phyloP scores from a whole-genome alignment of 1,284 basidiomycete species.

The Cutaneotrichosporon sp. region DNA sequence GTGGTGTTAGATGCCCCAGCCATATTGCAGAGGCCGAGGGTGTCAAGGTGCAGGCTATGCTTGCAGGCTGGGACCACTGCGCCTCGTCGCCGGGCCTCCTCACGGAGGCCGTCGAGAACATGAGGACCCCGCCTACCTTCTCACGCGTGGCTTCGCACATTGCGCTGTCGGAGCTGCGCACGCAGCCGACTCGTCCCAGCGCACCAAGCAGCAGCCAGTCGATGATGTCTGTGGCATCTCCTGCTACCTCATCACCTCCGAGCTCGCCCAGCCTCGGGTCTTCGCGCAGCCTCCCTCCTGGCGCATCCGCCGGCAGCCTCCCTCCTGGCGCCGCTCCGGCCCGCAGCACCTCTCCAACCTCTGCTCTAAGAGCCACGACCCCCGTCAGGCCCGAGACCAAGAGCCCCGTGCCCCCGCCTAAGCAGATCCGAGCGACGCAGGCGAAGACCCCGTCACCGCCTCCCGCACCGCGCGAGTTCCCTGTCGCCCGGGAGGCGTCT shows the following conservation, averaged over 20 bases:
- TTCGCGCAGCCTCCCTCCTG: not conserved
- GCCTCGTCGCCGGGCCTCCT: constrained; percentile 25
- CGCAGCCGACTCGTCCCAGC: not conserved
- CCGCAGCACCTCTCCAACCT: constrained; percentile 2
- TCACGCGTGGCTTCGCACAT: constrained; percentile 16
- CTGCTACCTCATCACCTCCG: constrained; percentile 9
- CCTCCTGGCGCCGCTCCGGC: not conserved
- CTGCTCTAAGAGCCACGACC: not conserved
- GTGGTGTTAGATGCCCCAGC: constrained; percentile 34
- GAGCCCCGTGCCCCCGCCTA: not conserved
- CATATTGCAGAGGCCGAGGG: not conserved
- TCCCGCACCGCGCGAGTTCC: not conserved
- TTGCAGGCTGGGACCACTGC: constrained; percentile 38
- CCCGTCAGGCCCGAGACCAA: not conserved
- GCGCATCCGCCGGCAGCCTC: not conserved
- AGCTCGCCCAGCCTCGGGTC: constrained; percentile 1
- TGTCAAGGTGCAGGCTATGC: constrained; percentile 29
- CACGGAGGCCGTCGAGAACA: constrained; percentile 7
- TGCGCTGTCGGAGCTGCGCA: constrained; percentile 15
- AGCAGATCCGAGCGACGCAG: not conserved
- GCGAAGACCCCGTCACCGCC: constrained; percentile 4
- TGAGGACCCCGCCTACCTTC: constrained; percentile 10
- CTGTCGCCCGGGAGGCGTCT: not conserved
- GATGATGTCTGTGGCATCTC: not conserved
- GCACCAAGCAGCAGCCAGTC: not conserved